Base-by-base conservation (phyloP, 2,329 filamentous ascomycete genomes). In the Ophiostoma quercus region DNA sequence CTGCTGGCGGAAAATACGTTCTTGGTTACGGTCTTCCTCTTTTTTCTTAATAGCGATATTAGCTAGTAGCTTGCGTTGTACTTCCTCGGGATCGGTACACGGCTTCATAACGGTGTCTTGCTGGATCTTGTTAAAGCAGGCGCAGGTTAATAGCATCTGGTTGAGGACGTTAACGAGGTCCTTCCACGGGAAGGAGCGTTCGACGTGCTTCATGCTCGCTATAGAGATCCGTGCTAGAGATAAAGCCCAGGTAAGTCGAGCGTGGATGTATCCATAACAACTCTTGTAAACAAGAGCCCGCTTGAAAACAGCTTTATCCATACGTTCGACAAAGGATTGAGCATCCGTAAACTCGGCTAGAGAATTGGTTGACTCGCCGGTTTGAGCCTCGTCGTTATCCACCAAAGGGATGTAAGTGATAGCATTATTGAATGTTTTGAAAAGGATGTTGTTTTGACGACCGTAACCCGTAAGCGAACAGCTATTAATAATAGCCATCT, bases 201-300 rank as follows among this genome's bases (percentile, higher is more conserved):
- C 82, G 2, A 86, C 76, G 22, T 80, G 77, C 16, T 71, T 75
- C 77, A 83, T 83, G 0, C 82, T 84, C 0, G 76, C 75, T 0
- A 80, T 80, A 5, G 65, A 47, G 3, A 77, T 78, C 7, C 76
- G 76, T 1, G 79, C 78, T 65, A 88, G 76, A 34, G 83, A 80
- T 1, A 78, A 74, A 8, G 91, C 75, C 73, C 90, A 91, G 0
- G 85, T 83, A 34, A 92, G 78, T 4, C 84, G 83, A 0, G 87
- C 83, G 73, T 92, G 88, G 0, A 90, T 74, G 74, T 87, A 90
- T 0, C 88, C 84, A 1, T 90, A 79, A 2, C 87, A 83, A 71
- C 88, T 87, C 29, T 57, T 68, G 22, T 11, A 87, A 0, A 83
- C 84, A 37, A 83, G 25, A 7, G 54, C 80, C 0, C 87, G 81